These are phyloP conservation scores for Kwoniella bestiolae DNA, from an alignment of 768 basidiomycete species.

Conservation along the genomic window DNA sequence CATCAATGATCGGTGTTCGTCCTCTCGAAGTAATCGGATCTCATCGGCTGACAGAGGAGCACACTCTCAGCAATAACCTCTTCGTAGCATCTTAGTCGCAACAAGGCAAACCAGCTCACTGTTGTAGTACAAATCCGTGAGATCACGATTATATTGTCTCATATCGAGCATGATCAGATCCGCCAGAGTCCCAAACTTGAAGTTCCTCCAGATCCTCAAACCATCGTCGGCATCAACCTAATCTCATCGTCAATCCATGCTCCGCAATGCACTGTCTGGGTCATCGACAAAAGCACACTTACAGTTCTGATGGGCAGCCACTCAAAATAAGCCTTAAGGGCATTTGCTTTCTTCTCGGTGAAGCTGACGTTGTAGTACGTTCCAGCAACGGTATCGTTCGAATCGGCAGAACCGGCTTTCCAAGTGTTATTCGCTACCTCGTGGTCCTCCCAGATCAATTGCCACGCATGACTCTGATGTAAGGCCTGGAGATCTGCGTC, in stretches of 20 bases:
- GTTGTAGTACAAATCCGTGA: conserved; percentile 67
- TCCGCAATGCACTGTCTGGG: not conserved
- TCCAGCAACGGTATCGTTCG: conserved; percentile 64
- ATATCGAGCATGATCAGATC: conserved; percentile 70
- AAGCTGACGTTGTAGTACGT: conserved; percentile 66
- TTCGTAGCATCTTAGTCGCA: not conserved
- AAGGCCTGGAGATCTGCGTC: conserved; percentile 62
- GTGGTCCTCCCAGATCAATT: conserved; percentile 59
- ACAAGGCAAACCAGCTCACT: conserved; percentile 49
- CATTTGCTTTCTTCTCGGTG: conserved; percentile 67
- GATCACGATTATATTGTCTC: conserved; percentile 65
- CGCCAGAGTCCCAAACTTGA: conserved; percentile 67
- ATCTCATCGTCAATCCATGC: conserved; percentile 20
- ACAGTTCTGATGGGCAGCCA: conserved; percentile 64
- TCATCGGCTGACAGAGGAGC: conserved; percentile 40
- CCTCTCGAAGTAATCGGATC: conserved; percentile 61
- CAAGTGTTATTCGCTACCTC: conserved; percentile 66
- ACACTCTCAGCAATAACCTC: not conserved
- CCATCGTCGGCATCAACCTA: conserved; percentile 65
- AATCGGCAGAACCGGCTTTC: conserved; percentile 66
- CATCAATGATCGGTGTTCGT: conserved; percentile 64
- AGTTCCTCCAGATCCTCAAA: conserved; percentile 68
- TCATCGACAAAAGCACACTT: conserved; percentile 2
- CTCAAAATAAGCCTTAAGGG: conserved; percentile 42
- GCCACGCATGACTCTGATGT: conserved; percentile 65